Conservation (phyloP, 1,284 basidiomycete species). For the Leccinum brunneo-olivaceum region DNA sequence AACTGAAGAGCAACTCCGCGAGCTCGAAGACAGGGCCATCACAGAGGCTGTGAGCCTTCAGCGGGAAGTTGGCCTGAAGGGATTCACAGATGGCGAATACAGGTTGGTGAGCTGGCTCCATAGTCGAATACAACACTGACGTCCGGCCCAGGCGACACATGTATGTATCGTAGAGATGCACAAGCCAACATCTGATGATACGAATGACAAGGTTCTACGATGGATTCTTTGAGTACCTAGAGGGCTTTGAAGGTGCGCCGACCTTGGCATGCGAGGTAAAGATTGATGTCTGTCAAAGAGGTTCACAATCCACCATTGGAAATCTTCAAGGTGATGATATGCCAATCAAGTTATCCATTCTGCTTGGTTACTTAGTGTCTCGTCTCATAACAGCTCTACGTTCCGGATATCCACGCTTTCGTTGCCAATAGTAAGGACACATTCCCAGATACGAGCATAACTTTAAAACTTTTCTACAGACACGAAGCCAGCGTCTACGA, state of each 20-base stretch:
- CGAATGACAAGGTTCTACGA: slow-evolving; percentile 27
- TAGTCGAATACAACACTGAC: slow-evolving; percentile 35
- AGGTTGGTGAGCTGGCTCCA: slow-evolving; percentile 43
- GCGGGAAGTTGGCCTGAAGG: slow-evolving; percentile 43
- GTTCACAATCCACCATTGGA: slow-evolving; percentile 21
- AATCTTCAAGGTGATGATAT: slow-evolving; percentile 22
- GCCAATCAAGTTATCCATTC: not conserved
- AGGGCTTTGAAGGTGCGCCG: slow-evolving; percentile 25
- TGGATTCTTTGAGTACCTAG: slow-evolving; percentile 23
- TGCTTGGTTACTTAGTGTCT: not conserved
- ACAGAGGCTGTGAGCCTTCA: slow-evolving; percentile 46
- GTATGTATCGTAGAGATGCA: slow-evolving; percentile 10
- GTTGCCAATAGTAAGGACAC: slow-evolving; percentile 43
- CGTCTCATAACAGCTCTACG: slow-evolving; percentile 18
- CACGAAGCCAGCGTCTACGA: slow-evolving; percentile 38
- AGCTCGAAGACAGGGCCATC: slow-evolving; percentile 5
- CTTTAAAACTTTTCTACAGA: slow-evolving; percentile 36
- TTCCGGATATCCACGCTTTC: slow-evolving; percentile 50
- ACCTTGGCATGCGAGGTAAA: no score
- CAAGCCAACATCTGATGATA: slow-evolving; percentile 3
- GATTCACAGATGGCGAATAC: slow-evolving; percentile 57
- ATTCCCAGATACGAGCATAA: slow-evolving; percentile 14
- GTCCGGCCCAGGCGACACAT: slow-evolving; percentile 19
- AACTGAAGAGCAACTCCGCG: slow-evolving; percentile 34
- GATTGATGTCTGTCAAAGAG: slow-evolving; percentile 14